These are phyloP conservation scores for Lantana camara DNA, from an alignment of 257 asterid genomes.

Conservation along the genomic window DNA sequence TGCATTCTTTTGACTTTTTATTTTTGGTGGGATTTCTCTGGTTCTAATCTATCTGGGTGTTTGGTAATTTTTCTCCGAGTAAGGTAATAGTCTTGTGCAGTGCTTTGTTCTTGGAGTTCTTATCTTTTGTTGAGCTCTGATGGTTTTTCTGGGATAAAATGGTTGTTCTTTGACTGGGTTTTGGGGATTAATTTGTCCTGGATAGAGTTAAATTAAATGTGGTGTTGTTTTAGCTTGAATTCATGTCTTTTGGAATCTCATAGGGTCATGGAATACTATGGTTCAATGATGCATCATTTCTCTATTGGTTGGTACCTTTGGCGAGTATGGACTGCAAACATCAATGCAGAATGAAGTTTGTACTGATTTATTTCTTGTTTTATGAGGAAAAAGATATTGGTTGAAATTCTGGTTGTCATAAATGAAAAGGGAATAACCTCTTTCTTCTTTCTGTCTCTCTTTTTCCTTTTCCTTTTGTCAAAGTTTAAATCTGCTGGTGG, in stretches of 20 bases:
- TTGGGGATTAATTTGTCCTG: slow-evolving; percentile 19
- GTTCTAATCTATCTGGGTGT: slow-evolving; percentile 46
- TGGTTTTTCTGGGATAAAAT: slow-evolving; percentile 23
- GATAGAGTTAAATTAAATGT: slow-evolving; percentile 30
- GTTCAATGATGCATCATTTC: slow-evolving; percentile 23
- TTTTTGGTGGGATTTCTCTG: slow-evolving; percentile 29
- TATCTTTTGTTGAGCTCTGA: slow-evolving; percentile 10
- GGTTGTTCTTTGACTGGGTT: slow-evolving; percentile 29
- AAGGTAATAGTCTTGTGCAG: slow-evolving; percentile 18
- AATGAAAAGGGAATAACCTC: background rate
- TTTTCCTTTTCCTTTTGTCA: background rate
- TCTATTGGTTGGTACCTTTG: slow-evolving; percentile 4
- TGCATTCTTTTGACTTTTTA: slow-evolving; percentile 39
- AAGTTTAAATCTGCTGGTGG: slow-evolving; percentile 8
- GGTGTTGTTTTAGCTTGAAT: slow-evolving; percentile 7
- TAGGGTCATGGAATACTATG: background rate
- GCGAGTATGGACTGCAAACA: slow-evolving; percentile 9
- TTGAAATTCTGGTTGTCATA: background rate
- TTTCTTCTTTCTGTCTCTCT: background rate
- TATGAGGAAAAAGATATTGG: slow-evolving; percentile 9
- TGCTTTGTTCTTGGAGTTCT: slow-evolving; percentile 20
- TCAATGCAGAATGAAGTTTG: slow-evolving; percentile 10
- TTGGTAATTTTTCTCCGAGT: slow-evolving; percentile 33
- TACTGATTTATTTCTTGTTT: slow-evolving; percentile 5
- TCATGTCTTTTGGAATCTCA: background rate